These are phyloP conservation scores for Wickerhamiella vanderwaltii DNA, from an alignment of 805 yeast genomes.

Conservation along the genomic window DNA sequence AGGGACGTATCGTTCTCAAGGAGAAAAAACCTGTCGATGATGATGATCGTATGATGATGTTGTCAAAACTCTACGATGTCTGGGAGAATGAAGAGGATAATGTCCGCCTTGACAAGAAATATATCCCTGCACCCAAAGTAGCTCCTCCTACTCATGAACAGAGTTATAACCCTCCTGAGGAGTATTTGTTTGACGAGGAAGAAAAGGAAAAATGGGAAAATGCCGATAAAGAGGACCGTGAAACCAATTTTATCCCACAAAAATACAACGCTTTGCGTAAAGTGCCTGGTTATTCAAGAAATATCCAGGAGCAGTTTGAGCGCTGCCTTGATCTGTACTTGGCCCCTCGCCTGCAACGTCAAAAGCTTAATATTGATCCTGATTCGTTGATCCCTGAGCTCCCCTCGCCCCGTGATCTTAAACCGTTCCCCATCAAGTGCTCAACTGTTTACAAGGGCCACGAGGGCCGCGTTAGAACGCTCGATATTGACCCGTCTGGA, in stretches of 20 bases:
- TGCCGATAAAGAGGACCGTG: constrained; percentile 65
- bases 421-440: constrained; percentile 91
- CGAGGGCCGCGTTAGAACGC: constrained; percentile 62
- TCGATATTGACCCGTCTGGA: constrained; percentile 80
- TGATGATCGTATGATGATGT: constrained; percentile 35
- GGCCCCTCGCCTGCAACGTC: constrained; percentile 91
- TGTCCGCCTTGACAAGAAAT: constrained; percentile 53
- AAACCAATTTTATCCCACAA: constrained; percentile 66
- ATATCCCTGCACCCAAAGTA: constrained; percentile 83
- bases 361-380: constrained; percentile 87
- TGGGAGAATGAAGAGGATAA: constrained; percentile 64
- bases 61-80: constrained; percentile 43
- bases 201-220: constrained; percentile 63
- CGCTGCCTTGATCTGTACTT: constrained; percentile 84
- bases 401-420: constrained; percentile 90
- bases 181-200: constrained; percentile 69
- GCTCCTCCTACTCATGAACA: constrained; percentile 96
- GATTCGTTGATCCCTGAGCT: constrained; percentile 90
- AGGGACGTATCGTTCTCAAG: constrained; percentile 83
- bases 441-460: constrained; percentile 82
- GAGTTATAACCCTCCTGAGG: constrained; percentile 95
- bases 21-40: constrained; percentile 41
- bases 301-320: constrained; percentile 83
- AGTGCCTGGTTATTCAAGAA: constrained; percentile 85
- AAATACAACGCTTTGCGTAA: constrained; percentile 71